Conservation (phyloP, 495 filamentous ascomycete genomes). For the Penicillium riverlandense region DNA sequence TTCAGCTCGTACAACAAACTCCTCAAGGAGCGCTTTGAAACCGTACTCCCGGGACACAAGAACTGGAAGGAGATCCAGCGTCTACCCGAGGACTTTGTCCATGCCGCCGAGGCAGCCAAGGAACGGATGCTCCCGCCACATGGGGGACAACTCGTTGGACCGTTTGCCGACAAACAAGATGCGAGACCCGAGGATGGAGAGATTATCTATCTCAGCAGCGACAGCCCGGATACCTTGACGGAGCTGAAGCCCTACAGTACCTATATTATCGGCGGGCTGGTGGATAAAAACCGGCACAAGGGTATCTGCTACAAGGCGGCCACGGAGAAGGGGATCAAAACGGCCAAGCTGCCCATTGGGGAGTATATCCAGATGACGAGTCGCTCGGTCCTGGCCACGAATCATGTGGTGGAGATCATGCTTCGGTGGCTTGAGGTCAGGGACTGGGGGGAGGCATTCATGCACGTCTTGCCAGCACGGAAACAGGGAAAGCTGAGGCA, state of each 20-base stretch:
- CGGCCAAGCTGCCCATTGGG: slow-evolving; percentile 86
- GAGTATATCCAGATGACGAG: slow-evolving; percentile 85
- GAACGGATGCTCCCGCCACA: slow-evolving; percentile 47
- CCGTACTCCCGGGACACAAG: slow-evolving; percentile 54
- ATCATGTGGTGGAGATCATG: slow-evolving; percentile 97
- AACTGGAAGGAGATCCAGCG: slow-evolving; percentile 75
- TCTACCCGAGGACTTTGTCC: slow-evolving; percentile 59
- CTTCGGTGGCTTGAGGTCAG: slow-evolving; percentile 78
- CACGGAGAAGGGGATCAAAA: slow-evolving; percentile 63
- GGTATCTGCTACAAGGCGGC: slow-evolving; percentile 85
- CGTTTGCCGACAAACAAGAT: slow-evolving; percentile 38
- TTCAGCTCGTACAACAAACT: slow-evolving; percentile 70
- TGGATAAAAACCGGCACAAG: slow-evolving; percentile 94
- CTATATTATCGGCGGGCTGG: slow-evolving; percentile 91
- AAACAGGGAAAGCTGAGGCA: slow-evolving; percentile 62
- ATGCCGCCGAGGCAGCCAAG: slow-evolving; percentile 52
- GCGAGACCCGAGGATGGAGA: slow-evolving; percentile 42
- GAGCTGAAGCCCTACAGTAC: slow-evolving; percentile 74
- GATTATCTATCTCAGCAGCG: slow-evolving; percentile 81
- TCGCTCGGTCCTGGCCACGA: slow-evolving; percentile 77
- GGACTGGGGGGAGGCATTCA: slow-evolving; percentile 86
- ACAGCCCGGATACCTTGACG: slow-evolving; percentile 73
- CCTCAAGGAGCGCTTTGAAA: slow-evolving; percentile 75
- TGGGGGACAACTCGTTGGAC: slow-evolving; percentile 48
- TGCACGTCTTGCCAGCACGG: slow-evolving; percentile 75